Conservation (phyloP, 2,329 filamentous ascomycete species). For the Rugonectria rugulosa region DNA sequence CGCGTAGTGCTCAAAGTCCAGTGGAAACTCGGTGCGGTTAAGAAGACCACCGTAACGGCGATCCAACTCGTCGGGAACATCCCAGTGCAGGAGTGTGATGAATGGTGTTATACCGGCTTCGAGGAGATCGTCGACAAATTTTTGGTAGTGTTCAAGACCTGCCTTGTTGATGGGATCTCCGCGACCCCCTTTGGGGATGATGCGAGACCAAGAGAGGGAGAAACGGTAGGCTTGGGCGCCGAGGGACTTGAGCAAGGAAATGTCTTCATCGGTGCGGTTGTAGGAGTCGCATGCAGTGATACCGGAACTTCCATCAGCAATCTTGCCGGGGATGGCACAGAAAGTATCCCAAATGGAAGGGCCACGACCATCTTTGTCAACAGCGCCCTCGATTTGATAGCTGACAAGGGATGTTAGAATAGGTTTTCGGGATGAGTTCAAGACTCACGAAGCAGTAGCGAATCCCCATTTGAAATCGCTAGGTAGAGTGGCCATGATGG, state of each 20-base stretch:
- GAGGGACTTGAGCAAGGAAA: constrained; percentile 76
- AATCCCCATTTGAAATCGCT: constrained; percentile 81
- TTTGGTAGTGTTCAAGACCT: constrained; percentile 79
- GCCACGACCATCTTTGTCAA: constrained; percentile 77
- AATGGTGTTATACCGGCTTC: constrained; percentile 80
- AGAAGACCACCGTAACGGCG: constrained; percentile 83
- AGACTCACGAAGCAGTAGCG: constrained; percentile 74
- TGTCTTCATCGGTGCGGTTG: constrained; percentile 79
- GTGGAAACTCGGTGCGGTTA: constrained; percentile 82
- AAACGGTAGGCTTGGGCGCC: constrained; percentile 83
- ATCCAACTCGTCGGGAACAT: constrained; percentile 80
- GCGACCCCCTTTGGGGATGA: constrained; percentile 86
- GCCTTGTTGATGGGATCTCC: constrained; percentile 82
- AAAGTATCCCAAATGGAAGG: constrained; percentile 93
- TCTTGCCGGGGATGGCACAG: constrained; percentile 81
- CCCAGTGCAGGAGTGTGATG: constrained; percentile 89
- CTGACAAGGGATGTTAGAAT: constrained; percentile 53
- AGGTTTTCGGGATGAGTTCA: constrained; percentile 9
- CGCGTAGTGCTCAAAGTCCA: constrained; percentile 82
- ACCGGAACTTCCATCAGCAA: constrained; percentile 78
- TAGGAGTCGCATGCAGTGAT: constrained; percentile 87
- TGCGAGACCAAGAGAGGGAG: constrained; percentile 83
- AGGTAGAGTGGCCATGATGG: constrained; percentile 63
- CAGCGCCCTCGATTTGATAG: constrained; percentile 86
- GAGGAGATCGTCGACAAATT: constrained; percentile 79